Base-by-base conservation (phyloP, 768 basidiomycete species). In the Clavaria fumosa region DNA sequence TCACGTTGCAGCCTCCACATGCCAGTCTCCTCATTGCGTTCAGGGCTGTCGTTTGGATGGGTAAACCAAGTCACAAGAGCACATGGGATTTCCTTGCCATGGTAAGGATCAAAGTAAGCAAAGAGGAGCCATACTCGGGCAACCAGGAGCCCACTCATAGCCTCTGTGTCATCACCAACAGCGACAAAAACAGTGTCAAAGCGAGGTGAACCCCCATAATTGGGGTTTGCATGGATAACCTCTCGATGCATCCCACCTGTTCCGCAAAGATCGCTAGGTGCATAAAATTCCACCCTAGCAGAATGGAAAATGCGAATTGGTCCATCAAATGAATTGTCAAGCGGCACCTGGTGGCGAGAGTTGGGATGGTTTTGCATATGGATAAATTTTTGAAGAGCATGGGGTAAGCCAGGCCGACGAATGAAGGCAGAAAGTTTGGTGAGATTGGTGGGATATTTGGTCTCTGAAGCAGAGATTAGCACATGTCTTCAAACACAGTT, bases 121-220 rank as follows among this genome's bases (percentile, higher is more conserved):
- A 61, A 53, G 34, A 62, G 54, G 2, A 53, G 45, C 4, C 37
- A 40, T 9, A 59, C 47, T 0, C 52, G 50, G 0, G 37, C 58
- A 19, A 57, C 48, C 22, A 30, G 36, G 31, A 61, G 34, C 1
- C 57, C 56, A 1, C 38, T 27, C 34, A 59, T 51, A 1, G 48
- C 51, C 6, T 40, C 34, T 7, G 35, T 23, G 4, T 37, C 41
- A 1, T 22, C 26, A 3, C 11, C 10, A 4, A 14, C 4, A 2
- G 4, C 7, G 21, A 14, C 27, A 7, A 27, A 4, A 17, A 22
- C 4, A 4, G 4, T 22, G 12, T 36, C 3, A 3, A 4, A 11
- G 15, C 21, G 45, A n/a, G n/a, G n/a, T n/a, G n/a, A n/a, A n/a
- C n/a, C n/a, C 43, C 2, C 43, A 28, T 28, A 28, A 3, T 42